Conservation (phyloP, 1,284 basidiomycete genomes). For the Sporisorium reilianum region DNA sequence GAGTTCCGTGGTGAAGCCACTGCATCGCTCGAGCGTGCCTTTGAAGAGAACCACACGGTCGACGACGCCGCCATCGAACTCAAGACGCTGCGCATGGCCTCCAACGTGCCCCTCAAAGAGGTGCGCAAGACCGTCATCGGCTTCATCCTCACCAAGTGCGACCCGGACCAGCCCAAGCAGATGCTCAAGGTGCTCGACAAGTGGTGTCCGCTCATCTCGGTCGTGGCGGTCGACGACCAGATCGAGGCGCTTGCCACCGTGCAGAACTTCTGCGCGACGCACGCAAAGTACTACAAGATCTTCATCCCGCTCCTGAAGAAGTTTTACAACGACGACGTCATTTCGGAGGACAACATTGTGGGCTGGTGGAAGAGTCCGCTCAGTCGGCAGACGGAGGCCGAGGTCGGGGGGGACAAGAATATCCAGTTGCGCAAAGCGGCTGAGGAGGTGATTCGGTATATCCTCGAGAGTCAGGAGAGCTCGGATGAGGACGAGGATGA, state of each 20-base stretch:
- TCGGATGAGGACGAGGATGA: constrained; percentile 68
- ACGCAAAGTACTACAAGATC: constrained; percentile 63
- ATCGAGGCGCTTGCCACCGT: constrained; percentile 68
- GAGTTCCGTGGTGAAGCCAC: constrained; percentile 84
- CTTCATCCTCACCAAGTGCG: constrained; percentile 58
- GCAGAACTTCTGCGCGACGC: constrained; percentile 51
- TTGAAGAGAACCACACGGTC: constrained; percentile 87
- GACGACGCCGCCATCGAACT: constrained; percentile 92
- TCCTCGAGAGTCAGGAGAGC: constrained; percentile 69
- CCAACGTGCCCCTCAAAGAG: constrained; percentile 82
- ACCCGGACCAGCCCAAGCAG: constrained; percentile 50
- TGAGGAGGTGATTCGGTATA: constrained; percentile 69
- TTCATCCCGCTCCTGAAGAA: constrained; percentile 70
- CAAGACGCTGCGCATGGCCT: constrained; percentile 93
- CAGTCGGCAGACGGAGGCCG: constrained; percentile 21
- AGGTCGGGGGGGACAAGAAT: constrained; percentile 57
- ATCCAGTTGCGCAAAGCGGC: constrained; percentile 68
- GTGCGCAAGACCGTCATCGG: constrained; percentile 83
- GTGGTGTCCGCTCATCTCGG: constrained; percentile 70
- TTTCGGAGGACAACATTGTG: constrained; percentile 70
- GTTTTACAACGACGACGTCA: constrained; percentile 71
- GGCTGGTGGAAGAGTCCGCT: constrained; percentile 69
- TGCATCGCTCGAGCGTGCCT: constrained; percentile 86
- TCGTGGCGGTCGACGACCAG: constrained; percentile 68
- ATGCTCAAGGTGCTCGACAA: constrained; percentile 65